phyloP scores from a whole-genome alignment of 2,329 filamentous ascomycete species.

The Trichoderma koningiopsis region DNA sequence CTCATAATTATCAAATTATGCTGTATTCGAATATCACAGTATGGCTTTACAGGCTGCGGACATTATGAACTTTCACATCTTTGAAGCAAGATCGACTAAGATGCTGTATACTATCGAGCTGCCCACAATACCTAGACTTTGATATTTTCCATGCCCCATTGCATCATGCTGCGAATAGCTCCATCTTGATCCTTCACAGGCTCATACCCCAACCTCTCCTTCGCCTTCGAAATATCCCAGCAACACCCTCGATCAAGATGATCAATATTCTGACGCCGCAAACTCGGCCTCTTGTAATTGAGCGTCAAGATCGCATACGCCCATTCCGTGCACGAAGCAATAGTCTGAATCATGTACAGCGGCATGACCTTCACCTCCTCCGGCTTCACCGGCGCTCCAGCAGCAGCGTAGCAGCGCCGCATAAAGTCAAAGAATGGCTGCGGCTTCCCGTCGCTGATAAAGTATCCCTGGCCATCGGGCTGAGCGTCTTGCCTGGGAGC shows the following conservation, averaged over 20 bases:
- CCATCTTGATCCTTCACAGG: not conserved
- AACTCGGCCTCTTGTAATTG: not conserved
- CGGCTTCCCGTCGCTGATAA: not conserved
- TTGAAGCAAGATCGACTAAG: no score
- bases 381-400: not conserved
- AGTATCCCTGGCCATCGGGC: not conserved
- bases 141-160: not conserved
- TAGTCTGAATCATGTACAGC: not conserved
- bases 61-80: no score
- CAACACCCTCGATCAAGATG: not conserved
- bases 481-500: not conserved
- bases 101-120: no score
- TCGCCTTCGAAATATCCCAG: not conserved
- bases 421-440: not conserved
- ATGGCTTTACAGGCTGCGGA: no score
- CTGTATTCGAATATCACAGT: no score
- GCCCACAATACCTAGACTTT: not conserved
- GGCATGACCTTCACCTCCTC: not conserved
- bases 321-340: not conserved
- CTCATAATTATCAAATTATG: no score
- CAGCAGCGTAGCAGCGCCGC: not conserved
- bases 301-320: not conserved
- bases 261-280: not conserved
- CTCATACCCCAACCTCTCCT: not conserved
- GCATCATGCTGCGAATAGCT: not conserved